Base-by-base conservation (phyloP, 2,329 filamentous ascomycete genomes). In the Cadophora luteo-olivacea region DNA sequence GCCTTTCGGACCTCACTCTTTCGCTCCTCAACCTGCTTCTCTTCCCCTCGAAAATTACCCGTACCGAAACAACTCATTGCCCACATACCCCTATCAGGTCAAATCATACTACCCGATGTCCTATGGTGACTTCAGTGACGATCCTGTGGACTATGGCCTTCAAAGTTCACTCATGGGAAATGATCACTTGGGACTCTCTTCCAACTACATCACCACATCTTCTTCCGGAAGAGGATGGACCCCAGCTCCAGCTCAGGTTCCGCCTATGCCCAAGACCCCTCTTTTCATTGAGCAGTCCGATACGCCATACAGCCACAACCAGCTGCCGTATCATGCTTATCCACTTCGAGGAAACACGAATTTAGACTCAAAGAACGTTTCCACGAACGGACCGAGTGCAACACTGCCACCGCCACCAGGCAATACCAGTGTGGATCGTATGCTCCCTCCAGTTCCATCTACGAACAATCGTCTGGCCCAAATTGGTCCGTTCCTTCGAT, bases 61-160 rank as follows among this genome's bases (percentile, higher is more conserved):
- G 24, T 72, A 74, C 64, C 70, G 73, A 32, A 71, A 61, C 55
- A 71, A 68, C 24, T 68, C 72, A 3, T 11, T 74, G 4, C 38
- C 70, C 12, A 29, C 49, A 14, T 74, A 74, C 14, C 69, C 70
- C 62, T 72, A 68, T 38, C 64, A 72, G 32, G 16, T 67, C 29
- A 72, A 71, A 60, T 65, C 68, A 24, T 72, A 71, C 62, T 75
- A 73, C 60, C 52, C 38, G 16, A 36, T 72, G 22, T 32, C 68
- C 48, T 77, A 70, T 51, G 65, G 58, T 12, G 74, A 77, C 12
- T 76, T 72, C 61, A 24, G 62, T 29, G 76, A 75, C 12, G 75
- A 76, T 6, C 68, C 62, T 48, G 57, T 74, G n/a, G 75, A 76
- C 32, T 77, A 77, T 41, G 68, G 60, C 12, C 61, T 74, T 24